Percentiles rank a stretch among this genome's conserved stretches.
phyloP scores from a whole-genome alignment of 2,329 filamentous ascomycete genomes.

The Leptographium radiaticola region DNA sequence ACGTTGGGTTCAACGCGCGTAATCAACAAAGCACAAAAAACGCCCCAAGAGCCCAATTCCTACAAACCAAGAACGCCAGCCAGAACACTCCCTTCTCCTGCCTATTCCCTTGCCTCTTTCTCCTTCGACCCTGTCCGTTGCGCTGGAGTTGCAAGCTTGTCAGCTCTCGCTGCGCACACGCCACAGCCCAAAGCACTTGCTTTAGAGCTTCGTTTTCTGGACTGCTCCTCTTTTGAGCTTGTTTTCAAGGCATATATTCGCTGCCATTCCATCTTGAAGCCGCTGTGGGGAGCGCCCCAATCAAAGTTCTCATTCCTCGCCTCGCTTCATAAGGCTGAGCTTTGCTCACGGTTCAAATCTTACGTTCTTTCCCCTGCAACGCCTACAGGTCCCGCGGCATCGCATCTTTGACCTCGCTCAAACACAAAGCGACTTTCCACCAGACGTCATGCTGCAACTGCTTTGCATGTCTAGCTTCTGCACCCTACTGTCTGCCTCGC shows the following conservation, averaged over 20 bases:
- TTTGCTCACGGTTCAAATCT: neutral
- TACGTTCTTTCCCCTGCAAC: neutral
- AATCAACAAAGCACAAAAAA: conserved; percentile 1
- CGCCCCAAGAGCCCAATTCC: neutral
- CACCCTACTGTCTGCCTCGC: neutral
- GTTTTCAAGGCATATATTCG: neutral
- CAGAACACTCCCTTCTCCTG: neutral
- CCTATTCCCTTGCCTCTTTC: neutral
- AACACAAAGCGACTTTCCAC: neutral
- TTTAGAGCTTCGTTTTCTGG: neutral
- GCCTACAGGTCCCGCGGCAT: neutral
- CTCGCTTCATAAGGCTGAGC: neutral
- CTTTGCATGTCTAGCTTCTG: conserved; percentile 8
- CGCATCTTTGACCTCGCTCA: neutral
- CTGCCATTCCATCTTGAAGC: neutral
- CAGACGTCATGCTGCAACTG: neutral
- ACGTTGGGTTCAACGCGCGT: neutral
- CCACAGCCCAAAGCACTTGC: too few species aligned
- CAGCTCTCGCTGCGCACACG: neutral
- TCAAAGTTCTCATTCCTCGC: neutral
- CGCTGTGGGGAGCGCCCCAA: neutral
- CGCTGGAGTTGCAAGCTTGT: neutral
- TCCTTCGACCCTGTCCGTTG: neutral
- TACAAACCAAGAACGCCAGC: neutral
- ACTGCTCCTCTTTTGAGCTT: neutral